Conservation (phyloP, 305 asterid genomes). For the Fraxinus floribunda region DNA sequence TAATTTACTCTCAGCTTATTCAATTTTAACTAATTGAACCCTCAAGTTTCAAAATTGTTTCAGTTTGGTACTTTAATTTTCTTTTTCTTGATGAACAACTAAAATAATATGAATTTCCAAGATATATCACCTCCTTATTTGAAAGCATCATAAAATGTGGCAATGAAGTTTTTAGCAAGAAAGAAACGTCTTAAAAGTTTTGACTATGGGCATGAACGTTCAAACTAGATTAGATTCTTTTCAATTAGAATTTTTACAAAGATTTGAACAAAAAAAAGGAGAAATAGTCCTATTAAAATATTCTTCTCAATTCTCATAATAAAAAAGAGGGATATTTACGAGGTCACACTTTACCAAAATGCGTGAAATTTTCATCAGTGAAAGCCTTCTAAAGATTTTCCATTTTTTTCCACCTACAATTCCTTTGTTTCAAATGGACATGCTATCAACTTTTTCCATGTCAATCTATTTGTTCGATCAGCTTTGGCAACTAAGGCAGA, state of each 20-base stretch:
- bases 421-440: neutral
- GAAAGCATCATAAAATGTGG: neutral
- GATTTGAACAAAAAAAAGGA: neutral
- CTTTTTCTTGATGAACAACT: neutral
- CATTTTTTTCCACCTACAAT: too few relatives aligned
- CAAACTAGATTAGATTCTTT: neutral
- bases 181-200: neutral
- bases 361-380: too few relatives aligned
- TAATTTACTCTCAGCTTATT: neutral
- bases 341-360: neutral
- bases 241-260: neutral
- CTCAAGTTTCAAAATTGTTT: neutral
- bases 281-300: neutral
- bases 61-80: neutral
- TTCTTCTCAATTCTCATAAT: neutral
- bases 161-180: neutral
- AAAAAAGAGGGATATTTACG: neutral
- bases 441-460: neutral
- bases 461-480: neutral
- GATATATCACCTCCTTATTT: neutral
- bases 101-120: neutral
- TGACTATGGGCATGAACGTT: neutral
- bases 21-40: neutral
- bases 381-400: neutral
- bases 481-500: neutral